These are phyloP conservation scores for Fraxinus floribunda DNA, from an alignment of 305 asterid species.

Conservation along the genomic window DNA sequence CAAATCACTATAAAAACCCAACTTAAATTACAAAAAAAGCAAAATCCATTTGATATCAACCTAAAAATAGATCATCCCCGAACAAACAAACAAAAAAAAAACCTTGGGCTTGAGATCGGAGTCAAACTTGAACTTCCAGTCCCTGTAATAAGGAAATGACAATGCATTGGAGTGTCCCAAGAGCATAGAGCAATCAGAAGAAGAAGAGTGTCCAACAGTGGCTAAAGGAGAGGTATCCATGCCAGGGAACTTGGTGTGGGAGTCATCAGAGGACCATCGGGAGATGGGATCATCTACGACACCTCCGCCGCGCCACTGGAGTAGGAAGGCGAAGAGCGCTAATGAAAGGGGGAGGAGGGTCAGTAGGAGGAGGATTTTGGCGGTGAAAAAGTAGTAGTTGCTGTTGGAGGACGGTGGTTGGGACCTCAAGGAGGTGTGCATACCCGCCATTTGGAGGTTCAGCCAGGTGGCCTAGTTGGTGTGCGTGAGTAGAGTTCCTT, in stretches of 20 bases:
- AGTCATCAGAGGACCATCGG: not conserved
- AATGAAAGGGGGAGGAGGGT: slow-evolving; percentile 28
- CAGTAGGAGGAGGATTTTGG: slow-evolving; percentile 26
- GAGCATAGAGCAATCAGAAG: slow-evolving; percentile 39
- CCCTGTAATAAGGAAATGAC: slow-evolving; percentile 53
- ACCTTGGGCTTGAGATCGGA: slow-evolving; percentile 63
- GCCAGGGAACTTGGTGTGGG: slow-evolving; percentile 23
- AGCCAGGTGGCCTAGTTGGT: not conserved
- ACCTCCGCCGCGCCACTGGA: slow-evolving; percentile 38
- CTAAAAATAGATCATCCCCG: not conserved
- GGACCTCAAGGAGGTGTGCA: slow-evolving; percentile 12
- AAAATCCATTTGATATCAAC: not conserved
- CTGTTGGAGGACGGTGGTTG: not conserved
- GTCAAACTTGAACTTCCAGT: slow-evolving; percentile 45
- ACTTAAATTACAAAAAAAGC: not conserved
- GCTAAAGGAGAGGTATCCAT: slow-evolving; percentile 45
- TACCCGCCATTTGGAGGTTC: slow-evolving; percentile 29
- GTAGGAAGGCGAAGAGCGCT: slow-evolving; percentile 34
- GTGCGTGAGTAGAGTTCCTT: not conserved
- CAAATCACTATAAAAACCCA: not conserved
- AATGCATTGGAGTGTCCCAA: slow-evolving; percentile 23
- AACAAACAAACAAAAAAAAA: not conserved
- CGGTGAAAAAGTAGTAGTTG: not conserved
- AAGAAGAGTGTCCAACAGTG: slow-evolving; percentile 26
- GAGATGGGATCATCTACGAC: slow-evolving; percentile 20